phyloP scores from a whole-genome alignment of 2,329 filamentous ascomycete genomes.

The Trichophyton verrucosum region DNA sequence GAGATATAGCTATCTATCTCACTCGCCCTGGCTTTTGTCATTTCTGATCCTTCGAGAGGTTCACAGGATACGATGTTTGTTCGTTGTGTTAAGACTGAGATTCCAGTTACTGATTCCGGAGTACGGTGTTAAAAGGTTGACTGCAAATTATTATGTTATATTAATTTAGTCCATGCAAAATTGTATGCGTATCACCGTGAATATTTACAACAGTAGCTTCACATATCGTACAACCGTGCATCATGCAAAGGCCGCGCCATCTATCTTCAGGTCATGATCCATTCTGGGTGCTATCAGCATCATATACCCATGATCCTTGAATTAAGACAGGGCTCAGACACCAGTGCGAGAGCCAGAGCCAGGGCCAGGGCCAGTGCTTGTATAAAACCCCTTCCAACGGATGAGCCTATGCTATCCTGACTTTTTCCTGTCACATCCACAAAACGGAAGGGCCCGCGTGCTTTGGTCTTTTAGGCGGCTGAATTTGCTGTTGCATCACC shows the following conservation, averaged over 20 bases:
- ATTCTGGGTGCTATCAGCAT: not conserved
- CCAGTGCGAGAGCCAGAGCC: not conserved
- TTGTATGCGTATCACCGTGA: not conserved
- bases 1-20: conserved; percentile 20
- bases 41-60: too few species aligned
- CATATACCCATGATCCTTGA: not conserved
- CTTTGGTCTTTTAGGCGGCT: not conserved
- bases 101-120: not conserved
- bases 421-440: not conserved
- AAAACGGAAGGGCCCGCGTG: not conserved
- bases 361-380: not conserved
- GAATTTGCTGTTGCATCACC: too few species aligned
- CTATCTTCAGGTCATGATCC: not conserved
- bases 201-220: not conserved
- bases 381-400: not conserved
- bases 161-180: not conserved
- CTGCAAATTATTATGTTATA: too few species aligned
- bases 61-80: not conserved
- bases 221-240: not conserved
- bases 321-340: not conserved
- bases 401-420: not conserved
- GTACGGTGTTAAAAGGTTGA: not conserved
- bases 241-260: not conserved
- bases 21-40: too few species aligned
- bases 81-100: too few species aligned